These are phyloP conservation scores for Talaromyces atroroseus DNA, from an alignment of 2,329 filamentous ascomycete genomes.

Conservation along the genomic window DNA sequence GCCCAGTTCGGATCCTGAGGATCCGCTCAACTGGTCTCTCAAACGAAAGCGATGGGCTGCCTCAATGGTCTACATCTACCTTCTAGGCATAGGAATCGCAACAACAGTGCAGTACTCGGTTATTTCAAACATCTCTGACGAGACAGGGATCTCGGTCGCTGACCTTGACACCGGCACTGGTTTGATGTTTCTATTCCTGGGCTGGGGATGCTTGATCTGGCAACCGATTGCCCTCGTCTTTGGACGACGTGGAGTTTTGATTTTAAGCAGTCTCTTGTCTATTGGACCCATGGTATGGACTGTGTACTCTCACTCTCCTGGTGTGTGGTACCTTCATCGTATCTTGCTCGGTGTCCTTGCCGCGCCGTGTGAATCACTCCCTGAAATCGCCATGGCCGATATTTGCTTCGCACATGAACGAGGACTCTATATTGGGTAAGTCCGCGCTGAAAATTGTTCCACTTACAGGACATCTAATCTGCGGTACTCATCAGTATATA, in stretches of 20 bases:
- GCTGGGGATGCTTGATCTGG: neutral
- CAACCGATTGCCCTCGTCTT: neutral
- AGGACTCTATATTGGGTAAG: neutral
- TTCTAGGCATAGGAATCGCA: neutral
- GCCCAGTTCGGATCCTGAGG: slow-evolving; percentile 12
- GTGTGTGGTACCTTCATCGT: neutral
- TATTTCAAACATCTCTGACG: neutral
- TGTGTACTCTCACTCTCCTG: neutral
- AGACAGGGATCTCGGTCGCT: neutral
- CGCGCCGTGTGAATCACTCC: neutral
- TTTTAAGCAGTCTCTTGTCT: neutral
- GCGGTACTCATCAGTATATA: neutral
- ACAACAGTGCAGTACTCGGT: neutral
- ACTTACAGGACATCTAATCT: neutral
- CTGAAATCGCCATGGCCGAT: neutral
- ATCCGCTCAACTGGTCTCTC: neutral
- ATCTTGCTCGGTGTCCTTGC: neutral
- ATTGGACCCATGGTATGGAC: neutral
- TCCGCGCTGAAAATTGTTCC: no score
- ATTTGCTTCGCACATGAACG: neutral
- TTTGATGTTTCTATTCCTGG: neutral
- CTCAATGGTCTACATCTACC: neutral
- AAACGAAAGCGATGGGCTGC: neutral
- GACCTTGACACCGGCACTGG: neutral
- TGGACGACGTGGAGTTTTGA: neutral